Evolutionary conservation across 495 filamentous ascomycete species (phyloP), one percentile per base, ranked within the genome.

Genomic region (Glutinoglossum americanum): DNA sequence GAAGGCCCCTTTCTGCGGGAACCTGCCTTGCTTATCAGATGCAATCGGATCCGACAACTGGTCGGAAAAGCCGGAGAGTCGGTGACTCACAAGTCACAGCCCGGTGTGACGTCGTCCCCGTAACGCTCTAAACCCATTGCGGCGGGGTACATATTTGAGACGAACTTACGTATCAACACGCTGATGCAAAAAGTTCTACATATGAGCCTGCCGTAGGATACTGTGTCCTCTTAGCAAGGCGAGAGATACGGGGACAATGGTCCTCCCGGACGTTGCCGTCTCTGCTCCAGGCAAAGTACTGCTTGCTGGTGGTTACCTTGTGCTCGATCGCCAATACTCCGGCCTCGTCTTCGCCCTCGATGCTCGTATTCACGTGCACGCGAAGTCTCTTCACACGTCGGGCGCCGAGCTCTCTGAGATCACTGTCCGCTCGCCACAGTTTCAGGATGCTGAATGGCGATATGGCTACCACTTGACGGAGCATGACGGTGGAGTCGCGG

Each of bases 271-370:
- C 49, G 26, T 73, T 56, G 87, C 86, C 63, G 76, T 93, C 61
- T 96, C 90, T 60, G 89, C 93, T 1, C 92, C 92, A 25, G 92
- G 92, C 54, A 98, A 98, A 71, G 93, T 98, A 47, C 76, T 98
- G 49, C 76, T 98, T 17, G 87, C 89, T 53, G 92, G 92, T 41
- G 92, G 92, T 45, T 98, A 96, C 66, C 81, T 98, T 13, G 88
- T 96, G 9, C 81, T 98, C 25, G 93, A 97, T 71, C 80, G 84
- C 54, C 73, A 76, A 41, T 89, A 94, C 65, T 89, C 86, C 1
- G 93, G 82, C 10, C 79, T 94, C 19, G 90, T 97, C 7, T 94
- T 96, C 67, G 92, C 88, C 17, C 84, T 98, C 55, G 86, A 89
- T 69, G 90, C 92, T 54, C 79, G 92, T 57, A 94, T 98, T 62